Evolutionary conservation across 257 asterid species (phyloP).

Genomic region (Solanum peruvianum): DNA sequence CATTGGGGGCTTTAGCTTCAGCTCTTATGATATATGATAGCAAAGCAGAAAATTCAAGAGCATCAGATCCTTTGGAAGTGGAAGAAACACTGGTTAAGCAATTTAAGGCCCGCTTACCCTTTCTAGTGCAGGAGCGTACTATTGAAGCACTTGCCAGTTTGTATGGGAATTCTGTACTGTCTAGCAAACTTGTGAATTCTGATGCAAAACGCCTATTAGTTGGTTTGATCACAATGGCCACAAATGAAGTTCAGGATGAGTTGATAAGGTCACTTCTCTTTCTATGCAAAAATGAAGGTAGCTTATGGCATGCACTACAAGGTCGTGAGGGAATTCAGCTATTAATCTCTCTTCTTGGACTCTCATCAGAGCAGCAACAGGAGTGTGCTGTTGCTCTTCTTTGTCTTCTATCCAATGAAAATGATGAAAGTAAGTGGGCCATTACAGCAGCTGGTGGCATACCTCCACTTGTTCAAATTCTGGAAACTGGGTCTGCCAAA

Average conservation of each 20-base stretch:
- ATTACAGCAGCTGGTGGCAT: constrained; percentile 99
- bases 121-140: constrained; percentile 89
- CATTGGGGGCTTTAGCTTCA: constrained; percentile 96
- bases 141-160: constrained; percentile 98
- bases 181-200: constrained; percentile 70
- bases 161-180: constrained; percentile 71
- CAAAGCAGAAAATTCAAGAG: constrained; percentile 71
- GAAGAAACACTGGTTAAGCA: constrained; percentile 75
- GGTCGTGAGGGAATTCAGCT: constrained; percentile 99
- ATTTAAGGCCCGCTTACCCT: constrained; percentile 54
- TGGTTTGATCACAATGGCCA: constrained; percentile 95
- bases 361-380: constrained; percentile 98
- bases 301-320: constrained; percentile 94
- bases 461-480: constrained; percentile 96
- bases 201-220: constrained; percentile 89
- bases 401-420: constrained; percentile 80
- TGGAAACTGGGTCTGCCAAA: constrained; percentile 91
- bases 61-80: constrained; percentile 84
- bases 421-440: constrained; percentile 99
- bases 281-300: constrained; percentile 81
- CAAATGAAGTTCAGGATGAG: constrained; percentile 88
- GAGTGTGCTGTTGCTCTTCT: constrained; percentile 97
- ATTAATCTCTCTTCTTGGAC: constrained; percentile 92
- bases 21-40: constrained; percentile 93
- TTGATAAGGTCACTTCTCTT: constrained; percentile 69